phyloP scores from a whole-genome alignment of 1,284 basidiomycete species.

The Wolfiporia cocos region DNA sequence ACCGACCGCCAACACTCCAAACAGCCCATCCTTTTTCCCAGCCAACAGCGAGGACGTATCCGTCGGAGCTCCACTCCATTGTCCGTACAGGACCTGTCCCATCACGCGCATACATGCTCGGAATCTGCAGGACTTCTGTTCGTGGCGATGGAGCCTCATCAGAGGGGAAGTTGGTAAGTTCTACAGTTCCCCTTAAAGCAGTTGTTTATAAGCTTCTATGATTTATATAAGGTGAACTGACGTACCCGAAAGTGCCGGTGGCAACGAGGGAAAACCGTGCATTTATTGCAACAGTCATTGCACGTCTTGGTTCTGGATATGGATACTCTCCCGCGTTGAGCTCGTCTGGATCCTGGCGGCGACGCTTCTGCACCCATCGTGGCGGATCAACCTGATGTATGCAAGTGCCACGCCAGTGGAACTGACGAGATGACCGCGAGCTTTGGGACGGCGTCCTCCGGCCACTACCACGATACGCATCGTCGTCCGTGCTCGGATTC shows the following conservation, averaged over 20 bases:
- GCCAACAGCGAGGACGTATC: slow-evolving; percentile 94
- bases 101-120: slow-evolving; percentile 46
- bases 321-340: slow-evolving; percentile 25
- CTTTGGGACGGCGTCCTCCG: slow-evolving; percentile 15
- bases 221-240: slow-evolving; percentile 3
- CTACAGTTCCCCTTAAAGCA: slow-evolving; percentile 47
- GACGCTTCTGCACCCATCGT: slow-evolving; percentile 70
- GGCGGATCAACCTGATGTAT: slow-evolving; percentile 65
- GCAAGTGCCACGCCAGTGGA: slow-evolving; percentile 59
- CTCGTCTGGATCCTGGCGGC: slow-evolving; percentile 43
- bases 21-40: slow-evolving; percentile 89
- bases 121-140: slow-evolving; percentile 49
- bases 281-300: slow-evolving; percentile 69
- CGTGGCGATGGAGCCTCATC: slow-evolving; percentile 46
- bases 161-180: slow-evolving; percentile 60
- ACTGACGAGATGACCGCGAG: slow-evolving; percentile 8
- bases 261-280: slow-evolving; percentile 82
- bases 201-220: slow-evolving; percentile 2
- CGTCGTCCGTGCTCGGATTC: slow-evolving; percentile 13
- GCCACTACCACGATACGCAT: slow-evolving; percentile 8
- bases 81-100: slow-evolving; percentile 68
- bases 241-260: slow-evolving; percentile 71
- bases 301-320: slow-evolving; percentile 63
- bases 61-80: slow-evolving; percentile 92
- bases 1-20: slow-evolving; percentile 88